A percentile compares a stretch with the other conserved stretches of the same genome.
These are phyloP conservation scores for Boletus patriciae DNA, from an alignment of 768 basidiomycete species.

Conservation along the genomic window DNA sequence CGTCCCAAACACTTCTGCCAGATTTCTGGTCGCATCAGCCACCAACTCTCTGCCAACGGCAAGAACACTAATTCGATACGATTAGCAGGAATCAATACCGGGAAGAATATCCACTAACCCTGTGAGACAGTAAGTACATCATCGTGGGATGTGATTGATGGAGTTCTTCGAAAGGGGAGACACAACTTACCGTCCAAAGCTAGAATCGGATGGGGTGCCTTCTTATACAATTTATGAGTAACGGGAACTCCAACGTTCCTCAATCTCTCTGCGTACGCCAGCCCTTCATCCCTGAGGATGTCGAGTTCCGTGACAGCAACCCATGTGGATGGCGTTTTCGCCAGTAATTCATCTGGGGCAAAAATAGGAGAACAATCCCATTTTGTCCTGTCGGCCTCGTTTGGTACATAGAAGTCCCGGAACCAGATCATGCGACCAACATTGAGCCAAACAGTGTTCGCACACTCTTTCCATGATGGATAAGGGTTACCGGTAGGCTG, in stretches of 20 bases:
- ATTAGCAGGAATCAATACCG: constrained; percentile 8
- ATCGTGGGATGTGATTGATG: not conserved
- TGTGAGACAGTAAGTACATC: constrained; percentile 4
- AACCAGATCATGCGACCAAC: constrained; percentile 75
- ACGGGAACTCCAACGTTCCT: constrained; percentile 52
- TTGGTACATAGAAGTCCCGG: constrained; percentile 65
- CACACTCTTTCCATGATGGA: constrained; percentile 59
- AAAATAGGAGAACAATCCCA: constrained; percentile 76
- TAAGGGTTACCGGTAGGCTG: constrained; percentile 38
- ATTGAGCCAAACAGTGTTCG: constrained; percentile 59
- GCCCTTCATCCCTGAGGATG: constrained; percentile 67
- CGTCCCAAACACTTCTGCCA: constrained; percentile 35
- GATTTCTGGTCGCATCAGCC: constrained; percentile 36
- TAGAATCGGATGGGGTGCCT: constrained; percentile 71
- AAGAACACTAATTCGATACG: constrained; percentile 33
- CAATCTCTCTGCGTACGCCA: constrained; percentile 62
- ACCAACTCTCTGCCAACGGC: constrained; percentile 39
- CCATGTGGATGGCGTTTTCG: constrained; percentile 58
- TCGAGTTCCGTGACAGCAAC: constrained; percentile 68
- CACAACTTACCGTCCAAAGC: constrained; percentile 64
- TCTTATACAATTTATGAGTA: constrained; percentile 57
- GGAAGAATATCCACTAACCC: constrained; percentile 20
- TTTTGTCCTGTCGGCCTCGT: constrained; percentile 54
- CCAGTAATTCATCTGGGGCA: constrained; percentile 57
- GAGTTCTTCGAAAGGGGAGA: not conserved